Evolutionary conservation across 495 filamentous ascomycete genomes (phyloP), one percentile per base, ranked within the genome.

Genomic region (Lasiosphaeria hispida): DNA sequence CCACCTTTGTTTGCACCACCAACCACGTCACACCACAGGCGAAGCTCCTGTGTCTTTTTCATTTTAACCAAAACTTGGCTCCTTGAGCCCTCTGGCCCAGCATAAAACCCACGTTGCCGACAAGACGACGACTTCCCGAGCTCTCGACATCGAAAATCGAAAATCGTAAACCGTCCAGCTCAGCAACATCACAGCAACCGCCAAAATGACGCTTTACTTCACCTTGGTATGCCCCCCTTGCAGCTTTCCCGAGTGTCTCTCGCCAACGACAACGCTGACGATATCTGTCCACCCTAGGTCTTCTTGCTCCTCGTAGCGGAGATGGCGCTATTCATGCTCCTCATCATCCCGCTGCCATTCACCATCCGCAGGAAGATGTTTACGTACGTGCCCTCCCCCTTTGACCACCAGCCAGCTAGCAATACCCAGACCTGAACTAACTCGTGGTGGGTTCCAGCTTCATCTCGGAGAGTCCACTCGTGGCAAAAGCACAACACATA

Each of bases 201-300:
- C 55, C 83, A 87, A 73, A 58, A 98, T 98, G 94, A 98, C 95
- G 75, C 92, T 98, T 72, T 98, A 98, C 81, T 98, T 96, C 83
- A 92, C 84, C 66, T 84, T 98, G 55, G 94, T 97, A 89, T 70
- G 91, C 84, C 45, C 36, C 8, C 13, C 7, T 13, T 1, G 17
- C 3, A 30, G n/a, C 38, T 57, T 30, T 5, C 15, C 3, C 34
- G 6, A 7, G 14, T 37, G 10, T 8, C 55, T 7, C 30, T 33
- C n/a, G 17, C 33, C 23, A 13, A 9, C 15, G 23, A 10, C 0
- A 34, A 33, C 57, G 48, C 69, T 73, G 62, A 75, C 63, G n/a
- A 10, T 69, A 7, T 44, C 23, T 30, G 23, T 2, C 23, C 59
- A 61, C 45, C 42, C 18, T 72, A 98, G 94, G 94, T 97, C 43